Base-by-base conservation (phyloP, 768 basidiomycete genomes). In the Holtermannia corniformis region DNA sequence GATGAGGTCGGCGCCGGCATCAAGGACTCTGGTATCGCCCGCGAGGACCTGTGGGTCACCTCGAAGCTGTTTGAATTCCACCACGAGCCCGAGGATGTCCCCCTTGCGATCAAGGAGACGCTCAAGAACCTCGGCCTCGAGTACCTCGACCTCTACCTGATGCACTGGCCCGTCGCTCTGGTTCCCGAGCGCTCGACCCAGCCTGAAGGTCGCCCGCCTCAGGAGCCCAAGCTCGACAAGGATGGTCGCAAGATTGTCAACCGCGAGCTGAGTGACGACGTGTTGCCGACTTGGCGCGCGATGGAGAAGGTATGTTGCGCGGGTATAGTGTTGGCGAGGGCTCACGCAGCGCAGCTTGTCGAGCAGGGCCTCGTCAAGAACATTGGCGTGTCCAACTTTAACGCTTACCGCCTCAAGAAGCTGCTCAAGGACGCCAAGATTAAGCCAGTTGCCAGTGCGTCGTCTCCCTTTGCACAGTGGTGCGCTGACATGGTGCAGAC, bases 351-450 rank as follows among this genome's bases (percentile, higher is more conserved):
- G 32, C 80, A 84, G 69, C 73, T 86, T 72, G 83, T 86, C 2
- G 80, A 80, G 57, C 82, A 81, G 60, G 87, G 87, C 21, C 84
- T 87, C 67, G 73, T 85, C 41, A 78, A 78, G 65, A 84, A 86
- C 60, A 89, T 89, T 50, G 87, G 87, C 41, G 76, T 89, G 41
- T 85, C 84, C 83, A 90, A 90, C 69, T 85, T 85, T 73, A 84
- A 82, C 65, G 76, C 82, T 52, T 76, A 79, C 52, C 77, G 72
- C 73, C 72, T 54, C 53, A 58, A 59, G 48, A 51, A 65, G 52
- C 55, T 65, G 44, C 45, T 63, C 44, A 27, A 43, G 42, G 48
- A 44, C 21, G 57, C 53, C 40, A 61, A 57, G 51, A 56, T 57
- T 60, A 59, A 68, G 57, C 64, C 58, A 16, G 52, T 43, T 47